phyloP scores from a whole-genome alignment of 169 alveolate species.

The Cyclospora cayetanensis region DNA sequence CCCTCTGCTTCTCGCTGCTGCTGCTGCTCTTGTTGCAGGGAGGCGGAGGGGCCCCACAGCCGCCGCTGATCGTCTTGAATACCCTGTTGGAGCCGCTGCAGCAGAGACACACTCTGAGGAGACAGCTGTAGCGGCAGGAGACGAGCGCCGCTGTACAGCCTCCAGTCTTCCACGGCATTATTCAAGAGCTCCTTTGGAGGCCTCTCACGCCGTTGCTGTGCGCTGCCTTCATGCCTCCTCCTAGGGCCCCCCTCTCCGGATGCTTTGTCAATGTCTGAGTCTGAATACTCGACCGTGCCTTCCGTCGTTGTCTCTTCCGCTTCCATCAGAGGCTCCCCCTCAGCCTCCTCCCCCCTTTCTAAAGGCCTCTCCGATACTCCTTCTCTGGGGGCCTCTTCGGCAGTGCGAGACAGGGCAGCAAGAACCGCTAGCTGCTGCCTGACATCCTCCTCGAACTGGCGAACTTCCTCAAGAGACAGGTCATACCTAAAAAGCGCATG shows the following conservation, averaged over 20 bases:
- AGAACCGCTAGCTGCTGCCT: conserved; percentile 72
- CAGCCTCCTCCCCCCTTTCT: too few relatives aligned
- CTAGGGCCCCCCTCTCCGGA: not conserved
- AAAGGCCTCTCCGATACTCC: not conserved
- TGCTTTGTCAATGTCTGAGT: not conserved
- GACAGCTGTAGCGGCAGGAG: conserved; percentile 23
- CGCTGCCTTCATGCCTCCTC: not conserved
- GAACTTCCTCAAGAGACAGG: conserved; percentile 75
- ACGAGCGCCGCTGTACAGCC: not conserved
- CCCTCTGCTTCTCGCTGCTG: not conserved
- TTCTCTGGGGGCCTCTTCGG: conserved; percentile 12
- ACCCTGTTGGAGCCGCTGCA: conserved; percentile 26
- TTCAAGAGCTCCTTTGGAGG: too few relatives aligned
- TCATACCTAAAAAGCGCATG: conserved; percentile 75
- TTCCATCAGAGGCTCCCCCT: too few relatives aligned
- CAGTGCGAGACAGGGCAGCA: conserved; percentile 12
- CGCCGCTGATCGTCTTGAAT: not conserved
- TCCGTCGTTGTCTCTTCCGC: too few relatives aligned
- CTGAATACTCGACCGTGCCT: not conserved
- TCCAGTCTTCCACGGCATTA: not conserved
- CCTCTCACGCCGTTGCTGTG: too few relatives aligned
- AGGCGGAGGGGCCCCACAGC: too few relatives aligned
- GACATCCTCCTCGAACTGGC: conserved; percentile 77
- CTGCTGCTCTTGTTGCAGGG: conserved; percentile 4
- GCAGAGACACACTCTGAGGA: conserved; percentile 7